Conservation (phyloP, 2,329 filamentous ascomycete genomes). For the Trichophyton verrucosum region DNA sequence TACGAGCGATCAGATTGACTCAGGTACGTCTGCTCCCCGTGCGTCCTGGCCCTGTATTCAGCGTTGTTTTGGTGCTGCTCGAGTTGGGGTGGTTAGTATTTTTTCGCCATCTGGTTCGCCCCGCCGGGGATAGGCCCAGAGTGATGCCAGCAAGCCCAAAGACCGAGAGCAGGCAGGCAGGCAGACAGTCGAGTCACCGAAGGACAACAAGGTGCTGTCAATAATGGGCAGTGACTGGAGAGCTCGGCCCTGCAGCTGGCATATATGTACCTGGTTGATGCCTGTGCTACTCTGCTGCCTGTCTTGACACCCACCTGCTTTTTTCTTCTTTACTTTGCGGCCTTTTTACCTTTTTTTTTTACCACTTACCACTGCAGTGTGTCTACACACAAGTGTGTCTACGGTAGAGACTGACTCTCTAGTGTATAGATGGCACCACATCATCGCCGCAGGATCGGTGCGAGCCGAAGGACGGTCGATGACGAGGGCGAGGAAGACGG, state of each 20-base stretch:
- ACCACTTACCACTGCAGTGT: neutral
- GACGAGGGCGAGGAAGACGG: slow-evolving; percentile 40
- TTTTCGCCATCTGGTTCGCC: neutral
- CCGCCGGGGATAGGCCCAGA: neutral
- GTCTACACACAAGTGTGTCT: no score
- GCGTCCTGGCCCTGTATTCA: neutral
- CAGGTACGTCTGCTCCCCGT: neutral
- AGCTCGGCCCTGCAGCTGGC: neutral
- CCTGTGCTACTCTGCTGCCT: slow-evolving; percentile 3
- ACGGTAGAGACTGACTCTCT: neutral
- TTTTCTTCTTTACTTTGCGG: neutral
- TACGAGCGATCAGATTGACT: slow-evolving; percentile 3
- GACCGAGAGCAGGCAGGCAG: neutral
- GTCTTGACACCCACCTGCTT: neutral
- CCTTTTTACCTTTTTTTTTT: neutral
- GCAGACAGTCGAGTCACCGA: neutral
- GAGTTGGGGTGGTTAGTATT: neutral
- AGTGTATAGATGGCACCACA: slow-evolving; percentile 28
- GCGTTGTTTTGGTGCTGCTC: neutral
- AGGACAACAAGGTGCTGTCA: neutral
- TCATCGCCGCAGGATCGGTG: slow-evolving; percentile 32
- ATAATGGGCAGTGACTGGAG: neutral
- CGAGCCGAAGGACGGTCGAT: slow-evolving; percentile 33
- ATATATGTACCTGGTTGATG: neutral
- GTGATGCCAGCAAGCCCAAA: neutral